Evolutionary conservation across 371 early-diverging fungal species (phyloP).

Genomic region (Mucor circinelloides): DNA sequence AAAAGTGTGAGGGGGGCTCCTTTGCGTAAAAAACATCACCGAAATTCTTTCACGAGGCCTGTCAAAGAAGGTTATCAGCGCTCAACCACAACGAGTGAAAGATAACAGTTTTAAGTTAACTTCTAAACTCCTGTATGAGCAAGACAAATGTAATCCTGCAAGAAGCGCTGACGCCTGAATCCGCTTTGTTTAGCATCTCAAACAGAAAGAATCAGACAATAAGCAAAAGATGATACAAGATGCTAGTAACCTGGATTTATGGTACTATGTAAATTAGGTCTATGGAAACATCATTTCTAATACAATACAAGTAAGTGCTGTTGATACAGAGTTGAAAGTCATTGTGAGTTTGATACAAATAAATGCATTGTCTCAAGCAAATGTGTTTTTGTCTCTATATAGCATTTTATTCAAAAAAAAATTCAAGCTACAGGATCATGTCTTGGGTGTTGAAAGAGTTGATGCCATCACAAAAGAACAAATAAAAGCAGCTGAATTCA

Average conservation of each 20-base stretch:
- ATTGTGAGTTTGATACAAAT: constrained; percentile 1
- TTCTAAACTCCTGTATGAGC: no score
- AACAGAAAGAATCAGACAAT: background rate
- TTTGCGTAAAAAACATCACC: no score
- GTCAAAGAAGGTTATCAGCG: no score
- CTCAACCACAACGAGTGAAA: no score
- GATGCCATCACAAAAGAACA: constrained; percentile 8
- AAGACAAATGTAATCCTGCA: no score
- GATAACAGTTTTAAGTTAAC: no score
- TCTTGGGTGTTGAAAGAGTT: background rate
- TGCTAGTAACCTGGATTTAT: background rate
- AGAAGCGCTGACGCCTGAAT: background rate
- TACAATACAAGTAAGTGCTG: background rate
- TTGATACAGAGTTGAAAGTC: constrained; percentile 4
- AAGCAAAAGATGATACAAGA: background rate
- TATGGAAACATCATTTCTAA: constrained; percentile 6
- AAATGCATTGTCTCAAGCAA: background rate
- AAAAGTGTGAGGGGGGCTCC: no score
- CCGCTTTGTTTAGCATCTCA: no score
- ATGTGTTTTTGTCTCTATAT: background rate
- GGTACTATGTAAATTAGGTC: constrained; percentile 1
- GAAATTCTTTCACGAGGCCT: no score
- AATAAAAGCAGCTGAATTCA: constrained; percentile 1
- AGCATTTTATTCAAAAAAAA: background rate
- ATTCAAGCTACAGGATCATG: constrained; percentile 5